A percentile compares a stretch with the other conserved stretches of the same genome.
Conservation (phyloP, 140 eudicot genomes). For the Anethum foeniculum region DNA sequence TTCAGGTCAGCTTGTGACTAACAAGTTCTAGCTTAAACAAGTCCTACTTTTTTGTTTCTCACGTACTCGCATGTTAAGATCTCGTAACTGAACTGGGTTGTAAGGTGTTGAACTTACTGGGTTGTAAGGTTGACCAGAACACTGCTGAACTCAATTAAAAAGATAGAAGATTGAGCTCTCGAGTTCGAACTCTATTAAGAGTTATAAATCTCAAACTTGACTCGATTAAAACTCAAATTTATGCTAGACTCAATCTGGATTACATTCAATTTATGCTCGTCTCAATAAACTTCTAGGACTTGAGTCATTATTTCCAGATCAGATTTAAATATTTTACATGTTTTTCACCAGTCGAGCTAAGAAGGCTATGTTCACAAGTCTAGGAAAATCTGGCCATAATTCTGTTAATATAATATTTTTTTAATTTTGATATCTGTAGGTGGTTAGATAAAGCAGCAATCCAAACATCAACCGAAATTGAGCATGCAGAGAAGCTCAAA, state of each 20-base stretch:
- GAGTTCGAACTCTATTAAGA: too few species aligned
- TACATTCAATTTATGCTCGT: neutral
- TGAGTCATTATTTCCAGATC: neutral
- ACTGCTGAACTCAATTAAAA: too few species aligned
- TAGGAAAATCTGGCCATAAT: neutral
- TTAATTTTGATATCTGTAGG: conserved; percentile 17
- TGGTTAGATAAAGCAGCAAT: conserved; percentile 74
- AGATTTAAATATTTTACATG: neutral
- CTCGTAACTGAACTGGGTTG: neutral
- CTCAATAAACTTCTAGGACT: neutral
- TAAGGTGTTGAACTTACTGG: too few species aligned
- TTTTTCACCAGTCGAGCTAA: too few species aligned
- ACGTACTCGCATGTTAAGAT: neutral
- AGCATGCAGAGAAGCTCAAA: conserved; percentile 8
- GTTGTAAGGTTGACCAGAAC: too few species aligned
- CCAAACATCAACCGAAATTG: conserved; percentile 14
- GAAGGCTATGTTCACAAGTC: neutral
- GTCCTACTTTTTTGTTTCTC: neutral
- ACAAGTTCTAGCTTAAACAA: neutral
- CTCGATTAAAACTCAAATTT: too few species aligned
- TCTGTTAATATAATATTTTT: neutral
- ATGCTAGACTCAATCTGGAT: too few species aligned
- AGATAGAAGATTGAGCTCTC: too few species aligned
- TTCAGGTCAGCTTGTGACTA: conserved; percentile 21
- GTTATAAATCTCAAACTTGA: too few species aligned